Evolutionary conservation across 306 rosid species (phyloP).

Genomic region (Corylus avellana): DNA sequence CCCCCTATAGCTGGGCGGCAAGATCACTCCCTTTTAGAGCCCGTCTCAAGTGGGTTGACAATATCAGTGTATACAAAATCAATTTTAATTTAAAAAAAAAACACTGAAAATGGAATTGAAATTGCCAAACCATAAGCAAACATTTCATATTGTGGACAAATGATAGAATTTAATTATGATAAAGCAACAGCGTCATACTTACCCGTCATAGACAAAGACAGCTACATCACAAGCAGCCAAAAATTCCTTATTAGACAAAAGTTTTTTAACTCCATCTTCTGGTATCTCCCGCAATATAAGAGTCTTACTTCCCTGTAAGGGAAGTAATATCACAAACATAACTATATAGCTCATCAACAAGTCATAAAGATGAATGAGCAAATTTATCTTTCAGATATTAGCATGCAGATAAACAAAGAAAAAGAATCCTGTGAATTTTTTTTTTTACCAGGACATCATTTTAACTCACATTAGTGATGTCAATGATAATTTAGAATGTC

Average conservation of each 20-base stretch:
- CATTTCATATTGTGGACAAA: conserved; percentile 1
- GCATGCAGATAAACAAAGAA: not conserved
- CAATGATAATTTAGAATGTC: not conserved
- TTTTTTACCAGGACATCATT: conserved; percentile 22
- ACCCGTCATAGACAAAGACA: conserved; percentile 89
- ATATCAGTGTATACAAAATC: not conserved
- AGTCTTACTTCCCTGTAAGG: conserved; percentile 62
- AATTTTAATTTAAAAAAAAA: not conserved
- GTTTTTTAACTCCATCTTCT: conserved; percentile 53
- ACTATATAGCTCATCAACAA: conserved; percentile 26
- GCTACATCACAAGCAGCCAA: conserved; percentile 91
- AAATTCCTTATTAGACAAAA: conserved; percentile 60
- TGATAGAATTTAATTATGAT: not conserved
- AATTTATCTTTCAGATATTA: not conserved
- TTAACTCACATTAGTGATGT: conserved; percentile 13
- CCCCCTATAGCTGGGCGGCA: not conserved
- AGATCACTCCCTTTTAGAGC: not conserved
- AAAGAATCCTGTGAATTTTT: not conserved
- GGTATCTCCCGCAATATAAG: conserved; percentile 92
- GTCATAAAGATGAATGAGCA: not conserved
- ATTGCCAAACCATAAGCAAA: not conserved
- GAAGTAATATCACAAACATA: conserved; percentile 27
- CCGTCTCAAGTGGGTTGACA: not conserved
- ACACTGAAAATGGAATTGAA: not conserved
- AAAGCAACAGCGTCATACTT: conserved; percentile 14